Evolutionary conservation across 495 filamentous ascomycete genomes (phyloP).

Genomic region (Penicillium atrosanguineum): DNA sequence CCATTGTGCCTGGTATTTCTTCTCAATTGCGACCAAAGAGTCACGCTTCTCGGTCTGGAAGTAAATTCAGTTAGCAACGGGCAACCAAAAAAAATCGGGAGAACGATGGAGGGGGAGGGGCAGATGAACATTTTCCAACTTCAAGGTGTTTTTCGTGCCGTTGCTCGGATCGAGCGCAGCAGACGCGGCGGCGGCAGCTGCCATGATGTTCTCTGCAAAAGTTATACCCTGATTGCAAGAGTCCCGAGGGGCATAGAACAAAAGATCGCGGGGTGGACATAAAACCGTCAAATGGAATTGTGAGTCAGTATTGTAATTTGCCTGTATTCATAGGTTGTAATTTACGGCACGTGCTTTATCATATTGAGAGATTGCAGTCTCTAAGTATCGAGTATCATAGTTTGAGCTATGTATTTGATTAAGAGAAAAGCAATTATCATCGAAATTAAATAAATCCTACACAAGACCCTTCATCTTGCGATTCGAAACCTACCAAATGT

Average conservation of each 20-base stretch:
- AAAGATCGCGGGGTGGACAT: constrained; percentile 36
- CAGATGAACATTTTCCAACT: constrained; percentile 64
- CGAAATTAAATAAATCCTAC: background rate
- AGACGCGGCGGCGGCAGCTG: constrained; percentile 52
- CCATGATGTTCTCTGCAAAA: constrained; percentile 40
- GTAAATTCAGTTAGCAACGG: constrained; percentile 17
- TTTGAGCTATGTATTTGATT: background rate
- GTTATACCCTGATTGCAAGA: constrained; percentile 27
- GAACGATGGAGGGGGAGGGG: constrained; percentile 30
- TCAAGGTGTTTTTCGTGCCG: constrained; percentile 64
- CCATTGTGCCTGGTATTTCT: constrained; percentile 90
- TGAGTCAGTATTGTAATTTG: constrained; percentile 16
- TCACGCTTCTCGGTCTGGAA: constrained; percentile 88
- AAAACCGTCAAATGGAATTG: constrained; percentile 19
- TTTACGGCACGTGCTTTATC: constrained; percentile 3
- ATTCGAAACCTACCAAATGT: background rate
- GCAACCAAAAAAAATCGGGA: constrained; percentile 9
- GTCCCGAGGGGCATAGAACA: constrained; percentile 20
- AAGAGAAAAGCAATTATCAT: background rate
- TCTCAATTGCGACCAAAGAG: constrained; percentile 79
- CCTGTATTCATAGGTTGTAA: constrained; percentile 14
- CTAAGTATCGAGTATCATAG: background rate
- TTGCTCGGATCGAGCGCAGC: constrained; percentile 59
- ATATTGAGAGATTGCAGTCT: background rate
- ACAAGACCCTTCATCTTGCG: background rate